Percentiles rank a stretch among this genome's conserved stretches.
Conservation (phyloP, 768 basidiomycete genomes). For the Pisolithus marmoratus region DNA sequence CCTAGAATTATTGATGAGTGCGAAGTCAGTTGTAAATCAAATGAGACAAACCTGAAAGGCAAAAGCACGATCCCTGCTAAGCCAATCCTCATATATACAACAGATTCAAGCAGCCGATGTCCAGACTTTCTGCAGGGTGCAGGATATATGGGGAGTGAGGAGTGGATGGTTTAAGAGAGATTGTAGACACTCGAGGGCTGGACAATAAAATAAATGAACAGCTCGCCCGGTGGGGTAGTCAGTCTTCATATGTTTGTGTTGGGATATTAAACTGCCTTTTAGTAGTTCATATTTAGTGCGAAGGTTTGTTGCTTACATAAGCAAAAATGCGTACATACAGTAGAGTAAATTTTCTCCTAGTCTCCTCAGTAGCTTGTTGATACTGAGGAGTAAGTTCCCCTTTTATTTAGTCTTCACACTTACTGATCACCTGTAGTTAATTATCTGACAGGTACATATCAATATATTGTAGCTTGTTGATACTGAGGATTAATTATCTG, state of each 20-base stretch:
- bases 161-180: conserved; percentile 20
- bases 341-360: no score
- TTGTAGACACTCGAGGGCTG: conserved; percentile 24
- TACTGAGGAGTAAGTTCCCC: no score
- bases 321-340: no score
- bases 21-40: conserved; percentile 20
- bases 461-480: no score
- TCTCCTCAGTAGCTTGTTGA: no score
- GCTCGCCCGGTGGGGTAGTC: conserved; percentile 18
- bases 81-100: conserved; percentile 11
- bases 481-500: no score
- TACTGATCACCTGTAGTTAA: no score
- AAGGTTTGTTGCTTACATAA: no score
- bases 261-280: no score
- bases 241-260: conserved; percentile 12
- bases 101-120: conserved; percentile 4
- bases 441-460: no score
- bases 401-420: no score
- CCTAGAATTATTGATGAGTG: conserved; percentile 26
- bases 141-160: conserved; percentile 18
- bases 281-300: no score
- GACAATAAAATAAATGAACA: conserved; percentile 23
- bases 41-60: conserved; percentile 14
- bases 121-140: conserved; percentile 14
- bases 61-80: conserved; percentile 22